phyloP scores from a whole-genome alignment of 2,329 filamentous ascomycete species.

The Monosporascus sp. region DNA sequence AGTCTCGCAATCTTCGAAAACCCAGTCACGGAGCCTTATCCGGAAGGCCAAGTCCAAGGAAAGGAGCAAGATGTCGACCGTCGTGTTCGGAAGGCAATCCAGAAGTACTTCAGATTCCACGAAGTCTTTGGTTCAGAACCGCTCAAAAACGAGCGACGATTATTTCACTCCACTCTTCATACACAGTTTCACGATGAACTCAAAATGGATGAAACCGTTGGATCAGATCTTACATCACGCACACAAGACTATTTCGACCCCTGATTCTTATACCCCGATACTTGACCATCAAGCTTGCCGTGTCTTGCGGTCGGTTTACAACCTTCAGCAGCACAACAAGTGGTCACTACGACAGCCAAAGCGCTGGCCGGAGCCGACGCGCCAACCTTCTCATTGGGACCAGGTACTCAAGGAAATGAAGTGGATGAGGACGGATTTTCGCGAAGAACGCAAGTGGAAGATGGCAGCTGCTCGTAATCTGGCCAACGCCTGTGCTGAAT shows the following conservation, averaged over 20 bases:
- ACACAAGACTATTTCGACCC: conserved; percentile 83
- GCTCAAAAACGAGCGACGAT: conserved; percentile 46
- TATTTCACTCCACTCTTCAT: conserved; percentile 61
- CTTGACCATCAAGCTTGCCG: conserved; percentile 84
- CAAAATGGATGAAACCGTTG: conserved; percentile 56
- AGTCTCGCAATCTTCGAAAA: conserved; percentile 23
- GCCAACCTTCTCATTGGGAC: conserved; percentile 78
- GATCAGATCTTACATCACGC: conserved; percentile 74
- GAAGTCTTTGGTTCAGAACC: conserved; percentile 30
- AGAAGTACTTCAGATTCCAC: conserved; percentile 44
- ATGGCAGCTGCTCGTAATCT: conserved; percentile 72
- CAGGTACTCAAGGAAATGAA: conserved; percentile 85
- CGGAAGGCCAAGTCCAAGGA: conserved; percentile 51
- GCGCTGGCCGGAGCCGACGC: conserved; percentile 72
- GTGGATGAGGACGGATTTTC: conserved; percentile 97
- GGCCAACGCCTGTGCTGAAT: conserved; percentile 79
- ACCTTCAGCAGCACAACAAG: conserved; percentile 82
- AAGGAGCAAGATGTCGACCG: conserved; percentile 65
- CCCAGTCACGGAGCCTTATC: conserved; percentile 28
- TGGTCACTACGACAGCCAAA: conserved; percentile 91
- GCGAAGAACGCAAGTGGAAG: conserved; percentile 94
- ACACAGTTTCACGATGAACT: conserved; percentile 49
- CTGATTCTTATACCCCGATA: conserved; percentile 76
- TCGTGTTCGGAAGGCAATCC: conserved; percentile 69
- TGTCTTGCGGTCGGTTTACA: conserved; percentile 80